Conservation (phyloP, 495 filamentous ascomycete species). For the Filosporella fistucella region DNA sequence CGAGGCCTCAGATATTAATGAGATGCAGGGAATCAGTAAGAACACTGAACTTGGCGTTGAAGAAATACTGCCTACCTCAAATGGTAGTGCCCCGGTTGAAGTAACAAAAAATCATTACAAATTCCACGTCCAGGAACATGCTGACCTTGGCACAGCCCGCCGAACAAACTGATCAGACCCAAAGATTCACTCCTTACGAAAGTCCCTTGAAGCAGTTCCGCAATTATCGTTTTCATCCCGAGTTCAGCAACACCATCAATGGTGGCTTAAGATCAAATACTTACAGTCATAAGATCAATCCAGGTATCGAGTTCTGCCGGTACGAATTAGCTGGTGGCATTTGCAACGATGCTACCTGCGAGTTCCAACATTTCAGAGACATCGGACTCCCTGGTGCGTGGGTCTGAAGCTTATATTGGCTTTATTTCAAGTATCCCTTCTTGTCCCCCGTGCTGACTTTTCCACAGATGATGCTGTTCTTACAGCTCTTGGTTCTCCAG, state of each 20-base stretch:
- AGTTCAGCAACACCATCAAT: constrained; percentile 61
- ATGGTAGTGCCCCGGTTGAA: constrained; percentile 26
- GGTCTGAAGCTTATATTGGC: constrained; percentile 13
- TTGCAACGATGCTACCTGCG: constrained; percentile 69
- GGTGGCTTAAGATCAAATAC: constrained; percentile 85
- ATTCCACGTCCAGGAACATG: neutral
- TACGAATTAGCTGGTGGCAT: constrained; percentile 67
- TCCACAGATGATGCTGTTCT: constrained; percentile 83
- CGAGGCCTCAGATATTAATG: constrained; percentile 1
- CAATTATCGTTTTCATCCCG: constrained; percentile 83
- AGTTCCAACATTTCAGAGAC: constrained; percentile 75
- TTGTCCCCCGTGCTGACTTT: constrained; percentile 51
- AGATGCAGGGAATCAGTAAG: neutral
- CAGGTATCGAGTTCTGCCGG: constrained; percentile 65
- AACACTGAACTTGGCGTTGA: neutral
- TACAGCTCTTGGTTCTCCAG: constrained; percentile 71
- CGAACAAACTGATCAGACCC: constrained; percentile 6
- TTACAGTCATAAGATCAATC: constrained; percentile 84
- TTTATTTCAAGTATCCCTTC: constrained; percentile 31
- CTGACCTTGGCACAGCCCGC: constrained; percentile 17
- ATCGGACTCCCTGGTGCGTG: constrained; percentile 81
- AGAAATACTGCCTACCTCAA: constrained; percentile 1
- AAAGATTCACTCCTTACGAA: constrained; percentile 64
- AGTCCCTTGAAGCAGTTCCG: constrained; percentile 80
- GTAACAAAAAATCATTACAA: constrained; percentile 32